Percentiles rank a stretch among this genome's conserved stretches.
These are phyloP conservation scores for Kwoniella heveanensis DNA, from an alignment of 768 basidiomycete species.

Conservation along the genomic window DNA sequence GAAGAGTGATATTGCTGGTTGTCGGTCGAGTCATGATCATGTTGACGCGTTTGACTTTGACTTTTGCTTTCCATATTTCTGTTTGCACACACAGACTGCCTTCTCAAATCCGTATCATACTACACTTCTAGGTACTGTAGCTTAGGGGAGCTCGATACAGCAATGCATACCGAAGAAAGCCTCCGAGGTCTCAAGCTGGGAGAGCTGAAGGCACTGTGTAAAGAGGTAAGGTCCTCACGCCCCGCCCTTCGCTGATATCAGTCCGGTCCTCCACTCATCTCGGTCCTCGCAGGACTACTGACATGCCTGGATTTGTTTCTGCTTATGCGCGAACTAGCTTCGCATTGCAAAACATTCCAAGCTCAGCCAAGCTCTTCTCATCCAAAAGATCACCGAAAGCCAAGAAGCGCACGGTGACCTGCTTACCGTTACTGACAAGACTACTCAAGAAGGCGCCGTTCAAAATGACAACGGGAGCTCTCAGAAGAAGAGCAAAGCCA, in stretches of 20 bases:
- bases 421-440: background rate
- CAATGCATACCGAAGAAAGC: background rate
- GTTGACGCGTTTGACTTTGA: slow-evolving; percentile 1
- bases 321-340: slow-evolving; percentile 15
- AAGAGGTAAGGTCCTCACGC: slow-evolving; percentile 23
- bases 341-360: slow-evolving; percentile 29
- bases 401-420: background rate
- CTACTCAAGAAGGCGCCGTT: background rate
- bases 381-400: slow-evolving; percentile 21
- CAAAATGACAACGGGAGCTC: background rate
- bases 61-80: background rate
- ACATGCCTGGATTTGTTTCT: background rate
- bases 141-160: background rate
- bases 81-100: too few relatives aligned
- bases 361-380: slow-evolving; percentile 31
- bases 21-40: too few relatives aligned
- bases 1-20: too few relatives aligned
- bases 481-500: background rate
- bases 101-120: too few relatives aligned
- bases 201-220: slow-evolving; percentile 38
- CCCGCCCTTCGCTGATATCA: too few relatives aligned
- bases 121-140: too few relatives aligned
- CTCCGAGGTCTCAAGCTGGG: slow-evolving; percentile 32
- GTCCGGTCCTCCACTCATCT: too few relatives aligned
- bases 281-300: background rate